Base-by-base conservation (phyloP, 805 yeast genomes). In the Lipomyces yamadae region DNA sequence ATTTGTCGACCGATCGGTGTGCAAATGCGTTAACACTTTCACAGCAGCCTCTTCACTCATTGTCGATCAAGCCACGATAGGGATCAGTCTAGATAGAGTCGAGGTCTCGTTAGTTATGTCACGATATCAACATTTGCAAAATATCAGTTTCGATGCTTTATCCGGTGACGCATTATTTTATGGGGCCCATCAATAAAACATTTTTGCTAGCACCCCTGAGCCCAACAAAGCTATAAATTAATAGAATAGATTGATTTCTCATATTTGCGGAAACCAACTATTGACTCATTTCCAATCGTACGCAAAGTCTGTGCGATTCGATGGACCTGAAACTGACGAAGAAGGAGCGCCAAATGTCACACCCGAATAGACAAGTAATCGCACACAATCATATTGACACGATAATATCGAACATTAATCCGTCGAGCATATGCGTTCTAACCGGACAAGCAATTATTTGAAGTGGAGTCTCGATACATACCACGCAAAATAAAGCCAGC, bases 41-140 rank as follows among this genome's bases (percentile, higher is more conserved):
- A 60, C 71, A 8, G 71, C 71, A 6, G 66, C 61, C 54, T 57
- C 71, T 53, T 68, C 71, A 52, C 68, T 65, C 68, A 65, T 65
- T 39, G 56, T 61, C 42, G 48, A 48, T 56, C n/a, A 42, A 42
- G 48, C 6, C 15, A 42, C 24, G n/a, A 42, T n/a, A 42, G 24
- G 10, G 29, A 42, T 42, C 48, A 42, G 10, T 42, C 48, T 42
- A 42, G 48, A 42, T 13, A 42, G 48, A 42, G 10, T 42, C 48
- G 24, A 42, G 18, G n/a, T 11, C 24, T n/a, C 24, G 48, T 42
- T 42, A 42, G 48, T 5, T 13, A 42, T 15, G 48, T 15, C 24
- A 24, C n/a, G 8, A 42, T 15, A 15, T 42, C 10, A 42, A 24
- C 48, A 42, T n/a, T n/a, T n/a, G 24, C 48, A 42, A 42, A 5